Evolutionary conservation across 306 rosid species (phyloP), one percentile per base, ranked within the genome.

Genomic region (Coriaria nepalensis): DNA sequence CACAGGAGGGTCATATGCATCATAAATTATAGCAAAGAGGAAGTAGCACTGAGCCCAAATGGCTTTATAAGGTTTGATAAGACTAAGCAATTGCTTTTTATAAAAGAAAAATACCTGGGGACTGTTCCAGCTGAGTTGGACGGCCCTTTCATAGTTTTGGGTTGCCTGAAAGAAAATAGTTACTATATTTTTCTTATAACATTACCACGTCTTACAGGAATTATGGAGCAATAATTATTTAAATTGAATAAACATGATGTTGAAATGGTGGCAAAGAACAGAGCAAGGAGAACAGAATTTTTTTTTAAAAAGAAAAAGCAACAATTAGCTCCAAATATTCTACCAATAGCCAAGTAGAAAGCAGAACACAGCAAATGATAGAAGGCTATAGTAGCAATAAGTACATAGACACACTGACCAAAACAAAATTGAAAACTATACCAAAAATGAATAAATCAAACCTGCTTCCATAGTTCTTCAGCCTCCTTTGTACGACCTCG

Each of bases 401-500:
- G 20, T 57, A 35, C 12, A 43, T 13, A 47, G 45, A 43, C 52
- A 41, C 15, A 46, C 56, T 61, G 53, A 29, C 35, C 40, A 9
- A 42, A 53, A 60, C 29, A 20, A 20, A 20, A 20, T 20, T 51
- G 42, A 61, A 53, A 49, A 53, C 59, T 71, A 52, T 41, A 52
- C 54, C 33, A 32, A 40, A 45, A 36, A 40, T 33, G n/a, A 63
- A 67, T 52, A 39, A 20, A 38, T 65, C 43, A 60, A 50, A 92
- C 98, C 98, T 85, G 87, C 70, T 92, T 85, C 98, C 98, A 92
- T 29, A 92, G 66, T 74, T 92, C 98, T 85, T 92, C 98, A 33
- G 98, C 98, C 70, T 92, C 98, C 73, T 92, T 92, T 51, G 98
- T 92, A 65, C 98, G 98, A 57, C 98, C 98, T 47, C 98, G 95